A percentile compares a stretch with the other conserved stretches of the same genome.
These are phyloP conservation scores for Termitomyces sp. DNA, from an alignment of 768 basidiomycete genomes.

Conservation along the genomic window DNA sequence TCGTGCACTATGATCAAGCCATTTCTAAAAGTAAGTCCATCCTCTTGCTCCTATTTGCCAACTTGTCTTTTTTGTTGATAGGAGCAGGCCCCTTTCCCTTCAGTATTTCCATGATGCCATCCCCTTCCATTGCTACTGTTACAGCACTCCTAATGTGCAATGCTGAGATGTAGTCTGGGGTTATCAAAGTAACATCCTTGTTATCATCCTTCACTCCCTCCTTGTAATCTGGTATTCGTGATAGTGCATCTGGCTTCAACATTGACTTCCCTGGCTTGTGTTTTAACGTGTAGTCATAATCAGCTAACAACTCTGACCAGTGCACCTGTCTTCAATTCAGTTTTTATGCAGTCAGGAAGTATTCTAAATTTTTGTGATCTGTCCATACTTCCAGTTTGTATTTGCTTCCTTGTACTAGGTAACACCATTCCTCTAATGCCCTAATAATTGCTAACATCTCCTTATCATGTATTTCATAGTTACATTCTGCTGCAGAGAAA, in stretches of 20 bases:
- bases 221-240: conserved; percentile 21
- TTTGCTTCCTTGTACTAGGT: too few species aligned
- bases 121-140: conserved; percentile 4
- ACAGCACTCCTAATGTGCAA: too few species aligned
- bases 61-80: neutral
- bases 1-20: neutral
- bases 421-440: conserved; percentile 23
- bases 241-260: too few species aligned
- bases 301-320: conserved; percentile 33
- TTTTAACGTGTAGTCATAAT: conserved; percentile 32
- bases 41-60: neutral
- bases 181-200: neutral
- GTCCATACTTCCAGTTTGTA: too few species aligned
- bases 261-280: too few species aligned
- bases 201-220: neutral
- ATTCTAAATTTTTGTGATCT: too few species aligned
- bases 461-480: too few species aligned
- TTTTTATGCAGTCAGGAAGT: conserved; percentile 34
- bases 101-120: neutral
- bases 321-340: conserved; percentile 38
- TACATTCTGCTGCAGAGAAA: too few species aligned
- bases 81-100: too few species aligned
- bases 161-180: too few species aligned
- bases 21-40: too few species aligned
- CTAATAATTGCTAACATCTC: conserved; percentile 44